A percentile compares a stretch with the other conserved stretches of the same genome.
Evolutionary conservation across 208 protist genomes (phyloP).

Genomic region (Trypanosoma cruzi): DNA sequence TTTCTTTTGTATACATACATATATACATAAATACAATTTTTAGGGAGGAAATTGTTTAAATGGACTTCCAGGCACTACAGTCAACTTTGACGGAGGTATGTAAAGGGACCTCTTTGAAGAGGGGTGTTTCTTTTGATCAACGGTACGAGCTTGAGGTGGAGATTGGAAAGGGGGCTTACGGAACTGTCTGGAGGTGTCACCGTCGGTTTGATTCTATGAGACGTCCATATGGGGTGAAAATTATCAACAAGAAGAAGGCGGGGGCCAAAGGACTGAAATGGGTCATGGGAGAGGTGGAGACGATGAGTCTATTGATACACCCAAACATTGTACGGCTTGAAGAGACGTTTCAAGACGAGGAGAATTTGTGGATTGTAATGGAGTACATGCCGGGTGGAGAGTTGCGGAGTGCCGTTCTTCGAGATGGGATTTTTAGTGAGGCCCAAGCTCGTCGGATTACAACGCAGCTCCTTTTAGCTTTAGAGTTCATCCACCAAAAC

Average conservation of each 20-base stretch:
- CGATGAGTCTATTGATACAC: conserved; percentile 90
- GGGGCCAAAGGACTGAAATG: conserved; percentile 66
- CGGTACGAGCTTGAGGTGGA: conserved; percentile 65
- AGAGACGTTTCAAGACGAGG: conserved; percentile 82
- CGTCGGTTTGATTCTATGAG: conserved; percentile 40
- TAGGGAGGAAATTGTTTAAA: conserved; percentile 18
- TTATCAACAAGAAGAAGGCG: conserved; percentile 75
- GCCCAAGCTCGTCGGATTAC: conserved; percentile 55
- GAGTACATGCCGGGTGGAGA: conserved; percentile 87
- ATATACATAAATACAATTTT: not conserved
- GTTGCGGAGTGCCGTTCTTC: conserved; percentile 54
- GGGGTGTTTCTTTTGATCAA: conserved; percentile 35
- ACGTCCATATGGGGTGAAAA: conserved; percentile 72
- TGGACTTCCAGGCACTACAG: conserved; percentile 84
- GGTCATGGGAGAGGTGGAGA: conserved; percentile 90
- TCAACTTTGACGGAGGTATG: conserved; percentile 41
- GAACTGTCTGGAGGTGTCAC: conserved; percentile 74
- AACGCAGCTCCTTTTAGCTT: conserved; percentile 77
- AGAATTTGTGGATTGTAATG: conserved; percentile 91
- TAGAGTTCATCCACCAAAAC: conserved; percentile 92
- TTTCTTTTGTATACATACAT: not conserved
- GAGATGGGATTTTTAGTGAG: conserved; percentile 48
- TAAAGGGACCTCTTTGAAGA: conserved; percentile 14
- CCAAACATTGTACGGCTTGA: conserved; percentile 92
- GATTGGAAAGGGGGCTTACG: conserved; percentile 86